phyloP scores from a whole-genome alignment of 2,329 filamentous ascomycete species.

The Byssochlamys sp. region DNA sequence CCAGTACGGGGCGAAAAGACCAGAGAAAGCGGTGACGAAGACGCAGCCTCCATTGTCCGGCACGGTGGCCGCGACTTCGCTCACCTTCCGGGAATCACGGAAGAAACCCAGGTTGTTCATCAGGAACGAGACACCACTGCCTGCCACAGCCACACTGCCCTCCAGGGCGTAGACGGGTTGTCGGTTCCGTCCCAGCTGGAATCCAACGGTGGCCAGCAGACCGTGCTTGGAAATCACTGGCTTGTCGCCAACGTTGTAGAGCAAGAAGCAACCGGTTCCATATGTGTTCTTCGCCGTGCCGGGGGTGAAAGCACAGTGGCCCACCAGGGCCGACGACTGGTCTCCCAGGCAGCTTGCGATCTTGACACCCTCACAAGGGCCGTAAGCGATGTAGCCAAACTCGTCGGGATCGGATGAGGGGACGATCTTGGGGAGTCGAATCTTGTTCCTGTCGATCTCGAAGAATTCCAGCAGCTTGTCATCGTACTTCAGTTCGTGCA shows the following conservation, averaged over 20 bases:
- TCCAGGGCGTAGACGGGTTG: slow-evolving; percentile 72
- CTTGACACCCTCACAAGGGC: slow-evolving; percentile 57
- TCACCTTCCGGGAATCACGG: slow-evolving; percentile 53
- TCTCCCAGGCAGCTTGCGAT: slow-evolving; percentile 83
- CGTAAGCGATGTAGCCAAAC: slow-evolving; percentile 59
- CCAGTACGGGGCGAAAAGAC: slow-evolving; percentile 88
- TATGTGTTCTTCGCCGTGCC: slow-evolving; percentile 86
- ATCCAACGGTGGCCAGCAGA: slow-evolving; percentile 76
- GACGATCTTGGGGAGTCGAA: slow-evolving; percentile 72
- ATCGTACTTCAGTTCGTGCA: slow-evolving; percentile 71
- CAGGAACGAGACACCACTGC: slow-evolving; percentile 68
- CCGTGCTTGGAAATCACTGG: slow-evolving; percentile 79
- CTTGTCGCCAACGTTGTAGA: slow-evolving; percentile 78
- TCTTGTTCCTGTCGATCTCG: slow-evolving; percentile 60
- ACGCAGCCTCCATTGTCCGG: slow-evolving; percentile 73
- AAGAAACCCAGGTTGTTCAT: slow-evolving; percentile 58
- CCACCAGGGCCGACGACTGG: slow-evolving; percentile 76
- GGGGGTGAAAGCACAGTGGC: slow-evolving; percentile 72
- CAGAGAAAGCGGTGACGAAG: slow-evolving; percentile 83
- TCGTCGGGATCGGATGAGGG: slow-evolving; percentile 65
- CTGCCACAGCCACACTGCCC: slow-evolving; percentile 73
- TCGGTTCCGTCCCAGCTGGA: slow-evolving; percentile 62
- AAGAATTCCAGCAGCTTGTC: slow-evolving; percentile 70
- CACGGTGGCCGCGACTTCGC: slow-evolving; percentile 54
- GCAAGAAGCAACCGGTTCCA: slow-evolving; percentile 77